phyloP scores from a whole-genome alignment of 2,329 filamentous ascomycete genomes.

The Aspergillus pseudotamarii region DNA sequence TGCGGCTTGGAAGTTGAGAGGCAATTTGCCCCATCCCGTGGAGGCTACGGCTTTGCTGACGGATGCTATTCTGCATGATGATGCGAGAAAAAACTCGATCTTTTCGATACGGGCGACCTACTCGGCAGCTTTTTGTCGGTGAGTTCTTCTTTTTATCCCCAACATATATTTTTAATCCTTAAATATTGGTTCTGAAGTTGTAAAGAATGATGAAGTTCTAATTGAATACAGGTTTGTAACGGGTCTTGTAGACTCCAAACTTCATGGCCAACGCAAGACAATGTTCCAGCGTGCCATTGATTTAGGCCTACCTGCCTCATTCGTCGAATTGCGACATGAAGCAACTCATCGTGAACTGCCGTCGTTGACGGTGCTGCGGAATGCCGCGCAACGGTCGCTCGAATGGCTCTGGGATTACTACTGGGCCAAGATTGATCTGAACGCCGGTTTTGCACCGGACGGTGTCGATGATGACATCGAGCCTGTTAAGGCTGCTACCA shows the following conservation, averaged over 20 bases:
- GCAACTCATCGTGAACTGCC: constrained; percentile 88
- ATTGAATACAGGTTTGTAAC: constrained; percentile 44
- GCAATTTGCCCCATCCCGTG: constrained; percentile 49
- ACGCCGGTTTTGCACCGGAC: constrained; percentile 12
- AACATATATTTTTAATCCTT: neutral
- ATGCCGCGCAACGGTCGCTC: constrained; percentile 70
- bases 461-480: constrained; percentile 15
- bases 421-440: constrained; percentile 62
- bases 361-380: constrained; percentile 70
- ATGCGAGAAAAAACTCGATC: constrained; percentile 43
- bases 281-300: constrained; percentile 50
- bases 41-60: constrained; percentile 50
- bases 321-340: constrained; percentile 88
- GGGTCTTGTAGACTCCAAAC: constrained; percentile 47
- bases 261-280: constrained; percentile 43
- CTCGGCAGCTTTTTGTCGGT: constrained; percentile 50
- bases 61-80: constrained; percentile 49
- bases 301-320: constrained; percentile 60
- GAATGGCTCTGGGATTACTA: constrained; percentile 89
- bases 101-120: constrained; percentile 50
- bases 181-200: neutral
- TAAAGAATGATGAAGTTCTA: neutral
- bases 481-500: constrained; percentile 23
- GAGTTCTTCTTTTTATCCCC: constrained; percentile 18
- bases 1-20: constrained; percentile 48